phyloP scores from a whole-genome alignment of 305 asterid genomes.

The Fraxinus nigra region DNA sequence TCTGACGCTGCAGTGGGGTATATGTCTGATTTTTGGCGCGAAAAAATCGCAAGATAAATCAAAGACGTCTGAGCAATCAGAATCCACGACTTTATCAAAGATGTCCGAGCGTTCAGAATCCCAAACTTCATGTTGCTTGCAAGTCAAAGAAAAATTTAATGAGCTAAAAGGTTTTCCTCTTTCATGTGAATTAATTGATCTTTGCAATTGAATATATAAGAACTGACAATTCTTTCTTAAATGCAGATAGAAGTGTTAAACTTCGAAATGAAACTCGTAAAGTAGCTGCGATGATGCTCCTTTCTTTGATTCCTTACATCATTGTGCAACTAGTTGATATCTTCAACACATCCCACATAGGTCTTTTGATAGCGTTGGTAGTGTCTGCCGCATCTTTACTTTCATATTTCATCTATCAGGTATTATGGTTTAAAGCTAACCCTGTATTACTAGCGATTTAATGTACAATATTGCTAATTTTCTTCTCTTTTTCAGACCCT shows the following conservation, averaged over 20 bases:
- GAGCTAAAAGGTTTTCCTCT: slow-evolving; percentile 33
- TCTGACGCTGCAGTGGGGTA: slow-evolving; percentile 53
- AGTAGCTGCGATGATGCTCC: slow-evolving; percentile 48
- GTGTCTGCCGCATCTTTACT: slow-evolving; percentile 33
- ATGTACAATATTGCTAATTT: background rate
- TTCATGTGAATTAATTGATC: background rate
- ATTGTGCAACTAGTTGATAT: slow-evolving; percentile 37
- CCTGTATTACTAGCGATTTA: background rate
- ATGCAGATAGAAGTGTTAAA: slow-evolving; percentile 38
- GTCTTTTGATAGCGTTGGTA: slow-evolving; percentile 39
- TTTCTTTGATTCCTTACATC: slow-evolving; percentile 50
- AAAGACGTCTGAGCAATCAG: background rate
- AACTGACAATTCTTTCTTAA: background rate
- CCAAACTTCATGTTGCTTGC: slow-evolving; percentile 18
- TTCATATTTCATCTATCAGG: slow-evolving; percentile 50
- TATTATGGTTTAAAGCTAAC: background rate
- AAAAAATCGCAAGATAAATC: slow-evolving; percentile 23
- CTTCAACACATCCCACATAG: slow-evolving; percentile 19
- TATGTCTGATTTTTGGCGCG: slow-evolving; percentile 37
- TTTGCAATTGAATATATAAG: background rate
- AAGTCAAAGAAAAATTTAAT: slow-evolving; percentile 23
- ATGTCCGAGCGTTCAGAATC: background rate
- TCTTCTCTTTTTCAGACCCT: slow-evolving; percentile 31
- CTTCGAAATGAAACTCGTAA: slow-evolving; percentile 33
- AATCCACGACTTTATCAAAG: too few species aligned